Conservation (phyloP, 108 stramenopile species). For the Chaetoceros tenuissimus region DNA sequence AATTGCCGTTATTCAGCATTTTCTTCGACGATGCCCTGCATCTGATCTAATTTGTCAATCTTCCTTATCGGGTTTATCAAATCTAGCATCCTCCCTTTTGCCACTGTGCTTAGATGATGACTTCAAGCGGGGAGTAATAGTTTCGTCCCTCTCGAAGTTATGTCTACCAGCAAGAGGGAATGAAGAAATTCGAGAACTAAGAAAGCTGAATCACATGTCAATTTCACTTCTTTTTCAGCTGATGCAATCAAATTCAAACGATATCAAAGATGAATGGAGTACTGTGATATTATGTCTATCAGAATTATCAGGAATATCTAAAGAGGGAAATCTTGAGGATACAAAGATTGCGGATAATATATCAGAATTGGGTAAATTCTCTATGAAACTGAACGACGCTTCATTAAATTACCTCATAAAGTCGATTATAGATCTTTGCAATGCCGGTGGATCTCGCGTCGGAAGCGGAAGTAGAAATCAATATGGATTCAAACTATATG, state of each 20-base stretch:
- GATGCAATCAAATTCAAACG: slow-evolving; percentile 22
- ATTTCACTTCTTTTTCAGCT: neutral
- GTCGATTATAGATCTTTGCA: neutral
- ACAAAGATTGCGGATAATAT: neutral
- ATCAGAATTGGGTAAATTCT: neutral
- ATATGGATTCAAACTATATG: neutral
- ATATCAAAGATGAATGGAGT: slow-evolving; percentile 48
- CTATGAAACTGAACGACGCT: neutral
- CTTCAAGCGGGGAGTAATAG: slow-evolving; percentile 54
- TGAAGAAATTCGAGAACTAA: slow-evolving; percentile 24
- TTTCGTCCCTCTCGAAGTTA: slow-evolving; percentile 75
- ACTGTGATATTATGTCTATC: slow-evolving; percentile 17
- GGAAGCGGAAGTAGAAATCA: neutral
- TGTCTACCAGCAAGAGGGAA: slow-evolving; percentile 84
- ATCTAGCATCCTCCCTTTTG: slow-evolving; percentile 30
- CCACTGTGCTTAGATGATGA: neutral
- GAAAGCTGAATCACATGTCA: neutral
- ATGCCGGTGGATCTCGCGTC: neutral
- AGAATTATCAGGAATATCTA: neutral
- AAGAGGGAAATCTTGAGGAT: neutral
- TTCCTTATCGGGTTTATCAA: slow-evolving; percentile 44
- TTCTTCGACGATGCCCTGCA: slow-evolving; percentile 67
- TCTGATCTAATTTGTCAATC: slow-evolving; percentile 44
- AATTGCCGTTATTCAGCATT: slow-evolving; percentile 72
- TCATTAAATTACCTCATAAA: neutral